Conservation (phyloP, 75 land plant species). For the Chamaecyparis obtusa region DNA sequence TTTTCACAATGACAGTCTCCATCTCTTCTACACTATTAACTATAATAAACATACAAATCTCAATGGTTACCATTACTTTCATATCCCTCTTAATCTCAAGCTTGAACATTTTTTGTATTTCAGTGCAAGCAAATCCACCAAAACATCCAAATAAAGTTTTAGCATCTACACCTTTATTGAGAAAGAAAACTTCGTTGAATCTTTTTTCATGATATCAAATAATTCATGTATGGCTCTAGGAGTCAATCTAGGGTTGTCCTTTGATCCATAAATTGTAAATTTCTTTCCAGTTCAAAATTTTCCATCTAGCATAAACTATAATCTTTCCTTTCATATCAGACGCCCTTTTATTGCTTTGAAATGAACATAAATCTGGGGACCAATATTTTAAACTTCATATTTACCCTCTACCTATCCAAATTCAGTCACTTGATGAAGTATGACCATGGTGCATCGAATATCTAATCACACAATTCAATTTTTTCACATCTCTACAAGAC, state of each 20-base stretch:
- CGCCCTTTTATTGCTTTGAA: too few relatives aligned
- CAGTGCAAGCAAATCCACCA: slow-evolving; percentile 82
- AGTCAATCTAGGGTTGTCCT: slow-evolving; percentile 27
- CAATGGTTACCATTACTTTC: slow-evolving; percentile 93
- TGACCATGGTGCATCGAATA: too few relatives aligned
- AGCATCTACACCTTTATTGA: slow-evolving; percentile 71
- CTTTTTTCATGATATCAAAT: slow-evolving; percentile 21
- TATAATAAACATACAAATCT: slow-evolving; percentile 63
- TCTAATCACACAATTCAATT: too few relatives aligned
- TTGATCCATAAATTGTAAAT: slow-evolving; percentile 50
- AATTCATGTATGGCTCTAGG: slow-evolving; percentile 31
- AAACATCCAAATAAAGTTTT: slow-evolving; percentile 91
- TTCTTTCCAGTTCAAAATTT: slow-evolving; percentile 63
- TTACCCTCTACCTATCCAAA: too few relatives aligned
- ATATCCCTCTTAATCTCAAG: slow-evolving; percentile 96
- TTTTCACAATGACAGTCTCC: slow-evolving; percentile 60
- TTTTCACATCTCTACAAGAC: too few relatives aligned
- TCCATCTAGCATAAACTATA: slow-evolving; percentile 48
- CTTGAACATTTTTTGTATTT: slow-evolving; percentile 65
- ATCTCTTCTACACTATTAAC: slow-evolving; percentile 73
- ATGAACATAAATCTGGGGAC: too few relatives aligned
- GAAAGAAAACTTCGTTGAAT: slow-evolving; percentile 23
- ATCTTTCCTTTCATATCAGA: slow-evolving; percentile 60
- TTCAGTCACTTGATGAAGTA: too few relatives aligned
- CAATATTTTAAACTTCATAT: too few relatives aligned